Conservation (phyloP, 2,329 filamentous ascomycete genomes). For the Huntiella moniliformis region DNA sequence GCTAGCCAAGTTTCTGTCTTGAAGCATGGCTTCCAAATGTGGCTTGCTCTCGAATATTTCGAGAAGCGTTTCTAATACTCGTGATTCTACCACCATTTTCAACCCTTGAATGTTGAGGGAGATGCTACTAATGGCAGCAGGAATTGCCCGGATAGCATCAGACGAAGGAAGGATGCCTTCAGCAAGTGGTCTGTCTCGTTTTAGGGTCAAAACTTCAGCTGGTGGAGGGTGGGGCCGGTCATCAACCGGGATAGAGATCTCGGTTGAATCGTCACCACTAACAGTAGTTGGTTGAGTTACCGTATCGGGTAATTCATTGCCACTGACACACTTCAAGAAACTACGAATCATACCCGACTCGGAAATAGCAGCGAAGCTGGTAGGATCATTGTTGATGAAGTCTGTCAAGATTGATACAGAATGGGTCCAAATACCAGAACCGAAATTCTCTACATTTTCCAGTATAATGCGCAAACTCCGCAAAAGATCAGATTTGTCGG, state of each 20-base stretch:
- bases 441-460: constrained; percentile 59
- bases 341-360: constrained; percentile 81
- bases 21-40: constrained; percentile 70
- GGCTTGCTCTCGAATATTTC: constrained; percentile 90
- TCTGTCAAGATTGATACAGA: constrained; percentile 80
- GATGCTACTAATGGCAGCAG: constrained; percentile 79
- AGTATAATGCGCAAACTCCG: constrained; percentile 64
- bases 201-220: constrained; percentile 27
- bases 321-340: constrained; percentile 65
- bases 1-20: constrained; percentile 49
- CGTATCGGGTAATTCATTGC: constrained; percentile 22
- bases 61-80: constrained; percentile 70
- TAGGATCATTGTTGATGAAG: constrained; percentile 97
- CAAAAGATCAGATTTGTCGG: constrained; percentile 77
- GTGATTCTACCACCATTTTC: constrained; percentile 67
- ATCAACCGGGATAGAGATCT: constrained; percentile 14
- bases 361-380: constrained; percentile 86
- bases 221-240: constrained; percentile 34
- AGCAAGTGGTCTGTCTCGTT: constrained; percentile 31
- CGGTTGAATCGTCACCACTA: constrained; percentile 10
- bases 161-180: constrained; percentile 66
- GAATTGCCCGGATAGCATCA: constrained; percentile 75
- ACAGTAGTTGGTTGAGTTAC: constrained; percentile 10
- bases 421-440: constrained; percentile 89
- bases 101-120: constrained; percentile 78